phyloP scores from a whole-genome alignment of 306 rosid species.

The Prunus dulcis region DNA sequence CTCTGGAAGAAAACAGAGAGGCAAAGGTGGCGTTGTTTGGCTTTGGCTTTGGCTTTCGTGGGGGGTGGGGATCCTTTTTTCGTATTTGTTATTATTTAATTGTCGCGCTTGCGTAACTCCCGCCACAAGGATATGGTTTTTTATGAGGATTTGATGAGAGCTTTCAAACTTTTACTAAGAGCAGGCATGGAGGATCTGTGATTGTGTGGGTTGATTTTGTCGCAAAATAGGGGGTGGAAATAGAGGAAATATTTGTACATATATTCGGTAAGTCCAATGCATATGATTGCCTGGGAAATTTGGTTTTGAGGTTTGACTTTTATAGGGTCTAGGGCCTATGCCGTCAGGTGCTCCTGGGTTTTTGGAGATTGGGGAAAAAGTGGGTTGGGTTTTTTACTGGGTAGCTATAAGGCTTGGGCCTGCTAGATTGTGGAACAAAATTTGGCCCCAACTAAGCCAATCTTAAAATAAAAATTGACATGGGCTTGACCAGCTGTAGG shows the following conservation, averaged over 20 bases:
- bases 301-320: background rate
- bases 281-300: background rate
- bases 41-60: background rate
- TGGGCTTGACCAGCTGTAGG: background rate
- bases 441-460: background rate
- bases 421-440: background rate
- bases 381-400: background rate
- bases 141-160: background rate
- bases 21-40: conserved; percentile 29
- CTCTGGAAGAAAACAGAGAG: conserved; percentile 8
- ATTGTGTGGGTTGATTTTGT: background rate
- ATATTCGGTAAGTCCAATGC: background rate
- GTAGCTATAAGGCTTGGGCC: background rate
- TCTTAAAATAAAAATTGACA: background rate
- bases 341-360: background rate
- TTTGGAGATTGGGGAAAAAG: background rate
- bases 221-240: background rate
- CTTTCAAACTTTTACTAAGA: background rate
- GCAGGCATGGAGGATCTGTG: background rate
- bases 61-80: background rate
- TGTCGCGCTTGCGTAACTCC: conserved; percentile 22
- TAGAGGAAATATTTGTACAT: background rate
- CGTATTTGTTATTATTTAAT: conserved; percentile 8
- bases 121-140: conserved; percentile 13
- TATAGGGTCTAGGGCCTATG: background rate